Evolutionary conservation across 345 rosid species (phyloP), one percentile per base, ranked within the genome.

Genomic region (Syzygium grande): DNA sequence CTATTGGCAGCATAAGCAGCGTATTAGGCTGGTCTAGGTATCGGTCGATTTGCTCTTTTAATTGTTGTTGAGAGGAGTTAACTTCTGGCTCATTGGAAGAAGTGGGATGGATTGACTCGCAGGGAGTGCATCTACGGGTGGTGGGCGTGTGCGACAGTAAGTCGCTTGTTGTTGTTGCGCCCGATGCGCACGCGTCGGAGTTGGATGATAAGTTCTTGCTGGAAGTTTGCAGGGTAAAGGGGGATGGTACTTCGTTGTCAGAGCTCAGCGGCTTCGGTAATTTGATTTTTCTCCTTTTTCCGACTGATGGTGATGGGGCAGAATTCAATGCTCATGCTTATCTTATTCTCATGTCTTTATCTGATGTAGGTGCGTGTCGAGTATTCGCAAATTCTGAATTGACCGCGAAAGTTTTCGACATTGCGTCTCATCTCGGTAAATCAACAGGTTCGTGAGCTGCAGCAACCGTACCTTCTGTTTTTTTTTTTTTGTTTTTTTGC

Each of bases 131-230:
- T 89, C 86, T 97, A 90, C 94, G 95, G 51, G 97, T 97, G 58
- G 86, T 97, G 65, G 99, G 99, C 61, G 96, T 95, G n/a, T 89
- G 93, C 59, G 99, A 95, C 85, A 95, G 98, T 87, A 95, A 93
- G 86, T 93, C 95, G 7, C 90, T 94, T 88, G 90, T 95, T 86
- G 87, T 89, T 89, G 86, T 94, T 89, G 86, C 94, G 15, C 85
- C 93, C 11, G 95, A 96, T 89, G 91, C 92, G 43, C 63, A 87
- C 46, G 86, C 87, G 25, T 90, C 85, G 61, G 98, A 95, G 87
- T 89, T 97, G 49, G 89, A 89, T 88, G 99, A 97, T 91, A 49
- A 87, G 63, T 54, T 92, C 30, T 86, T 97, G 85, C 91, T 91
- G 10, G 94, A 92, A 91, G 87, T 95, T 93, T 96, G 97, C 90